phyloP scores from a whole-genome alignment of 2,329 filamentous ascomycete genomes.

The Fusarium mangiferae region DNA sequence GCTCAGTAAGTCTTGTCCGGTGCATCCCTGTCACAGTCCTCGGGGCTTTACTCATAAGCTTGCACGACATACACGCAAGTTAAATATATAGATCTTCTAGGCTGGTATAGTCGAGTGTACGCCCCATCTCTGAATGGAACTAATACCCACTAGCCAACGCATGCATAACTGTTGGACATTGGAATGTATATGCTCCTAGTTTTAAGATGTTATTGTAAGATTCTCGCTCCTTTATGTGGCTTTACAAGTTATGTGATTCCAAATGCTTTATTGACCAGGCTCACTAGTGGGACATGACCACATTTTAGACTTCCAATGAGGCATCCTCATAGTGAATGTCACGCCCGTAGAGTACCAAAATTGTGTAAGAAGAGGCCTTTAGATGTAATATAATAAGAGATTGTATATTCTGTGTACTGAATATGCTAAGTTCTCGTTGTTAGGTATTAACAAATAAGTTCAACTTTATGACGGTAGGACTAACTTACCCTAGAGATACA shows the following conservation, averaged over 20 bases:
- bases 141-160: neutral
- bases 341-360: too few relatives aligned
- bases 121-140: neutral
- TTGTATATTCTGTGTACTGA: neutral
- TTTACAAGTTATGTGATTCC: too few relatives aligned
- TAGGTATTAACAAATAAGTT: neutral
- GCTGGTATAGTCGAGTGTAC: neutral
- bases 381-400: neutral
- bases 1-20: neutral
- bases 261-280: neutral
- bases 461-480: neutral
- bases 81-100: neutral
- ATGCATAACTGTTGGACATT: neutral
- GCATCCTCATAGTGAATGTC: neutral
- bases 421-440: neutral
- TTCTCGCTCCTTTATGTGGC: too few relatives aligned
- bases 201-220: neutral
- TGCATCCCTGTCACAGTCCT: neutral
- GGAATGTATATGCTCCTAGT: neutral
- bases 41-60: neutral
- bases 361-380: neutral
- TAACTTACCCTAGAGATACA: constrained; percentile 16
- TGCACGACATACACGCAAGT: neutral
- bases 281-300: neutral
- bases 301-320: neutral